Conservation (phyloP, 176 grass and related monocot species). For the Rhynchospora tenuis region DNA sequence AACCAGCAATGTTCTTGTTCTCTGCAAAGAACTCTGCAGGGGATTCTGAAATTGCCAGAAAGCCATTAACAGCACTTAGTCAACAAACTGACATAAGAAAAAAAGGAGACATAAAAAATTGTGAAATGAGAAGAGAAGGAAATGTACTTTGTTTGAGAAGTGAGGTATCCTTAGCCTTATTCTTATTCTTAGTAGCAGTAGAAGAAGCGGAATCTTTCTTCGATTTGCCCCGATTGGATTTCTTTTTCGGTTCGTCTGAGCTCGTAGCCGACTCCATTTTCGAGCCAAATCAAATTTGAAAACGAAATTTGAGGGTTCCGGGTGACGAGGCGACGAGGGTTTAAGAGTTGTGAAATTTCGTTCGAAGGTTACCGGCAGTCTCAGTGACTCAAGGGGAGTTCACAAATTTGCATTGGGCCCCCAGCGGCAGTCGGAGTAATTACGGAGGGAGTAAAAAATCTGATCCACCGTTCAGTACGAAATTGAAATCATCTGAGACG, state of each 20-base stretch:
- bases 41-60: constrained; percentile 55
- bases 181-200: constrained; percentile 23
- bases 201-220: constrained; percentile 25
- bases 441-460: no score
- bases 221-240: constrained; percentile 20
- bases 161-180: constrained; percentile 57
- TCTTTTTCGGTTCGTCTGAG: constrained; percentile 34
- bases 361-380: not conserved
- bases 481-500: no score
- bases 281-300: not conserved
- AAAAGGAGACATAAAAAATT: not conserved
- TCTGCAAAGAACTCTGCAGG: constrained; percentile 92
- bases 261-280: constrained; percentile 25
- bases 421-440: no score
- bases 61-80: not conserved
- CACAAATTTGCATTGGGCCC: no score
- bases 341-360: not conserved
- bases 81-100: not conserved
- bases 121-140: not conserved
- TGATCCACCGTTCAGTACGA: no score
- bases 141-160: constrained; percentile 75
- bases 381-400: not conserved
- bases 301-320: not conserved
- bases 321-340: not conserved
- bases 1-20: constrained; percentile 96